Percentiles rank a stretch among this genome's conserved stretches.
Conservation (phyloP, 2,329 filamentous ascomycete species). For the Tothia fuscella region DNA sequence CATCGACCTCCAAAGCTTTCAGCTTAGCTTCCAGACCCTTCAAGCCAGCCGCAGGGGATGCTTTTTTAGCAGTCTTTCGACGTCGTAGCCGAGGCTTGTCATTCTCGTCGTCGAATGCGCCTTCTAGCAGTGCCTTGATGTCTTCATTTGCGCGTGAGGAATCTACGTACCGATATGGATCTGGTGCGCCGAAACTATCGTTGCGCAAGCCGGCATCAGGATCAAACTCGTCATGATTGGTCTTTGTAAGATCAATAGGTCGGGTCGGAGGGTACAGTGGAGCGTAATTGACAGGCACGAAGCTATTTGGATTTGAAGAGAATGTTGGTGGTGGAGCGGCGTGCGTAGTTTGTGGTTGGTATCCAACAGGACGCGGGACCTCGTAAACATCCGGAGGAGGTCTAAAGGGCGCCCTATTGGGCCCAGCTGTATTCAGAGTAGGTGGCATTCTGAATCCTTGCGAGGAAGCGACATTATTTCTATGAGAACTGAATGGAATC, state of each 20-base stretch:
- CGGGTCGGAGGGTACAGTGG: conserved; percentile 20
- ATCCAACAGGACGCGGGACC: not conserved
- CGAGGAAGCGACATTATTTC: not conserved
- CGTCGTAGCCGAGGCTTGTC: conserved; percentile 39
- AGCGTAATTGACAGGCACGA: conserved; percentile 17
- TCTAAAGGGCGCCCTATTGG: not conserved
- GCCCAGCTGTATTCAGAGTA: not conserved
- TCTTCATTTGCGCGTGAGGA: conserved; percentile 61
- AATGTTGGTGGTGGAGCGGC: conserved; percentile 38
- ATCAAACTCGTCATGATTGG: conserved; percentile 31
- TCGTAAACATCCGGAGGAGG: not conserved
- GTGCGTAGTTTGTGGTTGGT: conserved; percentile 4
- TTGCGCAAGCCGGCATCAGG: conserved; percentile 34
- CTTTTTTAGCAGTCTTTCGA: conserved; percentile 19
- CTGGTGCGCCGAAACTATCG: conserved; percentile 40
- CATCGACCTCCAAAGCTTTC: conserved; percentile 29
- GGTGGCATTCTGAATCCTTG: conserved; percentile 3
- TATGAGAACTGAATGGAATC: not conserved
- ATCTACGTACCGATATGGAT: conserved; percentile 53
- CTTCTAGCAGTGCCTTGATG: conserved; percentile 71
- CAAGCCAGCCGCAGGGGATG: conserved; percentile 16
- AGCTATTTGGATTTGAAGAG: conserved; percentile 27
- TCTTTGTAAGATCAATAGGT: conserved; percentile 38
- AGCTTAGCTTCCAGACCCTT: conserved; percentile 33
- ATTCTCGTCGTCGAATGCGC: conserved; percentile 64